Percentiles rank a stretch among this genome's conserved stretches.
Evolutionary conservation across 257 asterid genomes (phyloP).

Genomic region (Ilex asprella): DNA sequence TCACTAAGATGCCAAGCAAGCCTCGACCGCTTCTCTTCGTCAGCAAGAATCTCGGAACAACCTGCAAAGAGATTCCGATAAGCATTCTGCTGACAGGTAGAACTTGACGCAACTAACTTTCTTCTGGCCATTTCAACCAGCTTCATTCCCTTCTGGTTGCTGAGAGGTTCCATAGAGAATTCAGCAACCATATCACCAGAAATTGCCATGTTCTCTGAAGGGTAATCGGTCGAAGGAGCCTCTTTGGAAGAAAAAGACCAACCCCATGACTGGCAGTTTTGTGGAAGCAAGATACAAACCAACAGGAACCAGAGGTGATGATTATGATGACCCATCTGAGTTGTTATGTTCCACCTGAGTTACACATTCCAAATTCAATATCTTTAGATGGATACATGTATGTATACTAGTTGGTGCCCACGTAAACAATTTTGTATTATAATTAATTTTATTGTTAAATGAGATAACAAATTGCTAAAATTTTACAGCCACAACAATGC

Average conservation of each 20-base stretch:
- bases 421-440: too few relatives aligned
- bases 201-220: slow-evolving; percentile 9
- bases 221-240: slow-evolving; percentile 3
- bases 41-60: slow-evolving; percentile 54
- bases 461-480: too few relatives aligned
- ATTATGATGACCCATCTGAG: neutral
- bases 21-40: slow-evolving; percentile 53
- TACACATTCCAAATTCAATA: neutral
- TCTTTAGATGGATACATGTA: too few relatives aligned
- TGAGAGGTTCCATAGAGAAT: slow-evolving; percentile 49
- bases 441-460: too few relatives aligned
- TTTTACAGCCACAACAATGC: too few relatives aligned
- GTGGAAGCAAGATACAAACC: slow-evolving; percentile 28
- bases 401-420: too few relatives aligned
- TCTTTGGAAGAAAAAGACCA: slow-evolving; percentile 29
- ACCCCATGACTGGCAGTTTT: slow-evolving; percentile 28
- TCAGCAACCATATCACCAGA: slow-evolving; percentile 29
- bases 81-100: slow-evolving; percentile 67
- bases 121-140: slow-evolving; percentile 41
- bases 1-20: slow-evolving; percentile 82
- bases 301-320: neutral
- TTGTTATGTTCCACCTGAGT: neutral
- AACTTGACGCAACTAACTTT: slow-evolving; percentile 37
- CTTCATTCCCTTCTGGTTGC: slow-evolving; percentile 39
- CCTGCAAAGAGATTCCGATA: slow-evolving; percentile 46